phyloP scores from a whole-genome alignment of 1,139 yeast species.

The Scheffersomyces titani region DNA sequence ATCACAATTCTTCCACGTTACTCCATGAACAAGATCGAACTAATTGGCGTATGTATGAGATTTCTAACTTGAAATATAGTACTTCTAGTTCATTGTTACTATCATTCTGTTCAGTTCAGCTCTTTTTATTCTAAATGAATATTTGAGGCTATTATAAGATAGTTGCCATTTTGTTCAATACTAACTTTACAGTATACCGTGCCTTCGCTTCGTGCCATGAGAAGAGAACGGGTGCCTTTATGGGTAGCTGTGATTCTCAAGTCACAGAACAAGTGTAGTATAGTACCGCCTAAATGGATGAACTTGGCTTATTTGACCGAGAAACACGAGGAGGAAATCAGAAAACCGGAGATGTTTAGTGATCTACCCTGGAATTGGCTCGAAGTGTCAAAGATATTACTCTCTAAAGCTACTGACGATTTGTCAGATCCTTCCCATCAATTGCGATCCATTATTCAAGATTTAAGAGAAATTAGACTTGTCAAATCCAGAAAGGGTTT shows the following conservation, averaged over 20 bases:
- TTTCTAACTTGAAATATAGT: neutral
- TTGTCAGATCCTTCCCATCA: constrained; percentile 64
- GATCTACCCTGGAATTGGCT: constrained; percentile 87
- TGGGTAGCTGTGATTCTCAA: constrained; percentile 88
- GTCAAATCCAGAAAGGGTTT: constrained; percentile 83
- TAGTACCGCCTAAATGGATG: constrained; percentile 91
- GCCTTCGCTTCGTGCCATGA: constrained; percentile 65
- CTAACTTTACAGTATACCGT: constrained; percentile 35
- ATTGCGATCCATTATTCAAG: constrained; percentile 72
- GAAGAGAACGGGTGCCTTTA: constrained; percentile 71
- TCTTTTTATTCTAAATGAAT: no score
- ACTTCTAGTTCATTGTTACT: neutral
- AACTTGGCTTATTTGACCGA: constrained; percentile 53
- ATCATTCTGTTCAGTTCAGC: neutral
- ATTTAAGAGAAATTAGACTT: constrained; percentile 78
- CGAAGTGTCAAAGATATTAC: constrained; percentile 68
- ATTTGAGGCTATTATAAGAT: neutral
- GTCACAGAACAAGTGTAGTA: constrained; percentile 81
- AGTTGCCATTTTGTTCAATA: neutral
- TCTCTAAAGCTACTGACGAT: constrained; percentile 75
- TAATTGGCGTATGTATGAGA: constrained; percentile 57
- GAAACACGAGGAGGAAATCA: constrained; percentile 68
- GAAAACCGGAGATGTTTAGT: constrained; percentile 60
- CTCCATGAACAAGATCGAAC: constrained; percentile 59
- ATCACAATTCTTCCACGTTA: constrained; percentile 77